phyloP scores from a whole-genome alignment of 495 filamentous ascomycete genomes.

The Aspergillus mulundensis region DNA sequence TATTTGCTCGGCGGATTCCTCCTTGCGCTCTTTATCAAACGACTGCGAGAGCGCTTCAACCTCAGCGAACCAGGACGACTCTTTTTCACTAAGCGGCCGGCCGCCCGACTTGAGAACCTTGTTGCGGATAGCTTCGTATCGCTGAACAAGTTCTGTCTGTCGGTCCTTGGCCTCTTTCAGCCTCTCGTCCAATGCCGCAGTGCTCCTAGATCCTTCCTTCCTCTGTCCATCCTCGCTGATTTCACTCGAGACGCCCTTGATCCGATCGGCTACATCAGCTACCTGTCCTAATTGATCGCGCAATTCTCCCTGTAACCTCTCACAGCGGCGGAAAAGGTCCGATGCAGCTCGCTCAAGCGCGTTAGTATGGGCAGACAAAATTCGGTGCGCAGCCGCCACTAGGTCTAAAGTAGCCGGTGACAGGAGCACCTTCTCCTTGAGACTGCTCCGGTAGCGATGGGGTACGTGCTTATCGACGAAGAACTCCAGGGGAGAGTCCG shows the following conservation, averaged over 20 bases:
- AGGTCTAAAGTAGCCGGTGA: slow-evolving; percentile 71
- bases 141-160: slow-evolving; percentile 54
- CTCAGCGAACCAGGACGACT: slow-evolving; percentile 64
- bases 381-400: slow-evolving; percentile 70
- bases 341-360: slow-evolving; percentile 68
- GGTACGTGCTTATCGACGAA: slow-evolving; percentile 60
- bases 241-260: slow-evolving; percentile 63
- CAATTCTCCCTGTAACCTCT: slow-evolving; percentile 68
- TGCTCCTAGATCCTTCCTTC: slow-evolving; percentile 39
- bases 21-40: slow-evolving; percentile 22
- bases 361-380: slow-evolving; percentile 69
- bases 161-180: slow-evolving; percentile 54
- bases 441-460: slow-evolving; percentile 53
- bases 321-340: slow-evolving; percentile 75
- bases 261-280: slow-evolving; percentile 59
- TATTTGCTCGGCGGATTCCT: slow-evolving; percentile 27
- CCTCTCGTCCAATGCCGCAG: slow-evolving; percentile 54
- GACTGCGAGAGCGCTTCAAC: slow-evolving; percentile 48
- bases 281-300: slow-evolving; percentile 64
- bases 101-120: slow-evolving; percentile 55
- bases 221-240: slow-evolving; percentile 46
- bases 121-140: slow-evolving; percentile 62
- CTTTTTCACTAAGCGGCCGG: slow-evolving; percentile 68
- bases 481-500: slow-evolving; percentile 51
- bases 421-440: slow-evolving; percentile 70